A percentile compares a stretch with the other conserved stretches of the same genome.
phyloP scores from a whole-genome alignment of 1,284 basidiomycete genomes.

The Austropuccinia psidii region DNA sequence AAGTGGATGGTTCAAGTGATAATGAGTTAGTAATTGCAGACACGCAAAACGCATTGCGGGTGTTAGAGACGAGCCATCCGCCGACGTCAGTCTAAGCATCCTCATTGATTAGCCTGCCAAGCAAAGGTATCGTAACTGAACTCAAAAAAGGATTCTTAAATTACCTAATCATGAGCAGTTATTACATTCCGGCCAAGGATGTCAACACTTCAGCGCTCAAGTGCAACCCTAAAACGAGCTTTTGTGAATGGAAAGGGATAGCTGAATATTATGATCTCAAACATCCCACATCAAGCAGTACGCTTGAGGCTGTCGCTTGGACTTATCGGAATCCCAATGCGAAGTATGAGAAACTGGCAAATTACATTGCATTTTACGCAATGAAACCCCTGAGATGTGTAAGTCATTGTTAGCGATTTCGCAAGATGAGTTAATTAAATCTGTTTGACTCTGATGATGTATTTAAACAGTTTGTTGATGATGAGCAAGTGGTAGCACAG shows the following conservation, averaged over 20 bases:
- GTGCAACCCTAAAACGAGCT: constrained; percentile 42
- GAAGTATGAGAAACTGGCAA: constrained; percentile 41
- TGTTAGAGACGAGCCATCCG: constrained; percentile 45
- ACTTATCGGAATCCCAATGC: constrained; percentile 44
- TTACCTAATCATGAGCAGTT: not conserved
- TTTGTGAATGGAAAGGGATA: constrained; percentile 46
- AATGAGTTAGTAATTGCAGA: constrained; percentile 43
- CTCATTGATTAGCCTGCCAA: not conserved
- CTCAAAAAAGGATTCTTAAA: not conserved
- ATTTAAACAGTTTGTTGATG: constrained; percentile 40
- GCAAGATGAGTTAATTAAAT: constrained; percentile 40
- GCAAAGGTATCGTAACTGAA: not conserved
- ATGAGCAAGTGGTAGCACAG: constrained; percentile 43
- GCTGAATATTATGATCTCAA: constrained; percentile 44
- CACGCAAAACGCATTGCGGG: constrained; percentile 43
- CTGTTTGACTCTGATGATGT: constrained; percentile 42
- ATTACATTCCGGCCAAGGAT: constrained; percentile 16
- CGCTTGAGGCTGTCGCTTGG: constrained; percentile 42
- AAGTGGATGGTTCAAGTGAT: not conserved
- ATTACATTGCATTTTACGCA: constrained; percentile 46
- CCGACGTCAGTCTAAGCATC: constrained; percentile 39
- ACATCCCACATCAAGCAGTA: constrained; percentile 38
- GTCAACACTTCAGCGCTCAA: constrained; percentile 40
- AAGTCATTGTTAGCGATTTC: not conserved
- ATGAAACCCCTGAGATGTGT: not conserved